Evolutionary conservation across 805 yeast genomes (phyloP), one percentile per base, ranked within the genome.

Genomic region (Henningerozyma blattae): DNA sequence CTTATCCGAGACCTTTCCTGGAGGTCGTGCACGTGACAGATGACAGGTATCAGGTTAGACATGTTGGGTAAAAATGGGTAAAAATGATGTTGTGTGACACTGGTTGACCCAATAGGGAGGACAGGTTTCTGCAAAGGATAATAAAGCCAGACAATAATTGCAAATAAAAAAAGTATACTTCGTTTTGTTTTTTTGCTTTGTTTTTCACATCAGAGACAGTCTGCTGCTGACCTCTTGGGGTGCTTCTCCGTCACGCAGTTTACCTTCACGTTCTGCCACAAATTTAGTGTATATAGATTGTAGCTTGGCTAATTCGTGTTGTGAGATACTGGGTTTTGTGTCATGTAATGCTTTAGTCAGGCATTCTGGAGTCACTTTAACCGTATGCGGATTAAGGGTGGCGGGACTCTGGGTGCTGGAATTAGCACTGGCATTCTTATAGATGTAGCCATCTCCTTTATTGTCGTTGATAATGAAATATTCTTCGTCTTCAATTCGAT

Each of bases 251-350:
- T 75, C 76, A 1, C 93, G 94, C 84, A 89, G 75, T 37, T 78
- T 77, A 0, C 95, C 95, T 36, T 81, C 87, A 30, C 96, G 60
- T 13, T 74, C 85, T 27, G 75, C 68, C 4, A 77, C 71, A 49
- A 89, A 91, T 48, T 78, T 76, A 15, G 62, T 51, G 50, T 89
- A 89, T 22, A 89, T 77, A 0, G 52, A 57, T 17, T 62, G 54
- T 32, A 89, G 66, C 47, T 85, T 82, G 6, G 45, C 44, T 39
- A 70, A 67, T 48, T 89, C 97, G 15, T 75, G 68, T 1, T 61
- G 55, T 0, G 96, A 86, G 19, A 89, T 85, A 31, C 95, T 83
- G n/a, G 94, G 84, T 44, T 82, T 84, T 1, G 96, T 85, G 35
- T 82, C 94, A 16, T 55, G 49, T 31, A 82, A 58, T 0, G 95